phyloP scores from a whole-genome alignment of 129 eudicot species.

The Escallonia herrerae region DNA sequence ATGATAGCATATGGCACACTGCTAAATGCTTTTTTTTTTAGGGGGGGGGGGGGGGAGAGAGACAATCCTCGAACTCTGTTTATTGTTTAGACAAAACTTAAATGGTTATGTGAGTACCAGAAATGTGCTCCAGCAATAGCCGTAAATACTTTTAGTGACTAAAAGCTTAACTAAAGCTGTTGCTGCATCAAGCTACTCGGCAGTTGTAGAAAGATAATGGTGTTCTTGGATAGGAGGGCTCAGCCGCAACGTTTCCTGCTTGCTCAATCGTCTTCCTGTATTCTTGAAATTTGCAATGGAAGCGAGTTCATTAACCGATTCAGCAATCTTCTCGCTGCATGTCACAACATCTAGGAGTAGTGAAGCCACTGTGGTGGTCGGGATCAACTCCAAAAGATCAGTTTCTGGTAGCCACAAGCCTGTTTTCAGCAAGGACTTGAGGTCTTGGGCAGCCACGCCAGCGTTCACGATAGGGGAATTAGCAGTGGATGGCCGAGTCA shows the following conservation, averaged over 20 bases:
- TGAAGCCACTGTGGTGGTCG: constrained; percentile 39
- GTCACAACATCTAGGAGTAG: constrained; percentile 33
- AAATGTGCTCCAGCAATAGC: no score
- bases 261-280: background rate
- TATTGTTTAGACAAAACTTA: no score
- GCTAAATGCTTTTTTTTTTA: no score
- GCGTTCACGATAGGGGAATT: constrained; percentile 24
- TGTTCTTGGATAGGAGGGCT: no score
- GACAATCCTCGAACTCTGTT: no score
- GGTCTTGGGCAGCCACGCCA: constrained; percentile 30
- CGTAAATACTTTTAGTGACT: no score
- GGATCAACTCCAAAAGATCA: constrained; percentile 21
- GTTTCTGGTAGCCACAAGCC: constrained; percentile 13
- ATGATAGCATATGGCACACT: no score
- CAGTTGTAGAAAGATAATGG: no score
- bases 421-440: constrained; percentile 25
- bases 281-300: constrained; percentile 24
- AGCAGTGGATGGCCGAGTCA: constrained; percentile 26
- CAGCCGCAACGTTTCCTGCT: background rate
- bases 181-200: no score
- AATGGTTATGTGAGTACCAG: no score
- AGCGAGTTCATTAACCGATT: constrained; percentile 37
- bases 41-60: no score
- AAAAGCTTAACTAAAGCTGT: no score
- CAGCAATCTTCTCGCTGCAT: constrained; percentile 30